Conservation (phyloP, 2,329 filamentous ascomycete species). For the Fusarium nurragi region DNA sequence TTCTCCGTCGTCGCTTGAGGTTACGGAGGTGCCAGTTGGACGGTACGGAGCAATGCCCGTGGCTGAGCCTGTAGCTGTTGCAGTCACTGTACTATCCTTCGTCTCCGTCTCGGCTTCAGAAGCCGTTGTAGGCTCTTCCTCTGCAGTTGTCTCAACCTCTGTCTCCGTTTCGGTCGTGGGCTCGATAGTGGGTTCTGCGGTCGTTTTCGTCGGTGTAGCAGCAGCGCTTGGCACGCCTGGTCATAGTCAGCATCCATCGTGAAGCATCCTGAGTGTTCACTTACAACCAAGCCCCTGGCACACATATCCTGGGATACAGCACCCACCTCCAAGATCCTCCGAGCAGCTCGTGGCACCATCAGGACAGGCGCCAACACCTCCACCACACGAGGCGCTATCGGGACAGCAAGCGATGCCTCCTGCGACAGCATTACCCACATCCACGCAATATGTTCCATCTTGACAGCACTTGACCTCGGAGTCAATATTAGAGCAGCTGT, state of each 20-base stretch:
- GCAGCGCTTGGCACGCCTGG: slow-evolving; percentile 49
- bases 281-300: slow-evolving; percentile 77
- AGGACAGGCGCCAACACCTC: slow-evolving; percentile 69
- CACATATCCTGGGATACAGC: slow-evolving; percentile 76
- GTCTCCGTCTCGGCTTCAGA: background rate
- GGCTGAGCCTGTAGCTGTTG: slow-evolving; percentile 49
- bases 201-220: slow-evolving; percentile 40
- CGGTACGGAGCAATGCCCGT: slow-evolving; percentile 59
- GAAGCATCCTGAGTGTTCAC: slow-evolving; percentile 41
- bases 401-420: slow-evolving; percentile 82
- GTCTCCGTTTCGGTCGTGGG: slow-evolving; percentile 52
- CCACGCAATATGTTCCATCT: slow-evolving; percentile 71
- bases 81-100: slow-evolving; percentile 3
- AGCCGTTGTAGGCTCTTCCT: slow-evolving; percentile 18
- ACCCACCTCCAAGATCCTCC: slow-evolving; percentile 73
- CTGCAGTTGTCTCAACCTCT: slow-evolving; percentile 40
- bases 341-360: slow-evolving; percentile 72
- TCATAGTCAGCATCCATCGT: slow-evolving; percentile 8
- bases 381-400: slow-evolving; percentile 68
- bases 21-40: slow-evolving; percentile 52
- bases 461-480: slow-evolving; percentile 78
- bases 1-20: slow-evolving; percentile 47
- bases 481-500: slow-evolving; percentile 70
- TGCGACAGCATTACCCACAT: slow-evolving; percentile 68
- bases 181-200: slow-evolving; percentile 46